phyloP scores from a whole-genome alignment of 1,284 basidiomycete species.

The Leccinum variabile region DNA sequence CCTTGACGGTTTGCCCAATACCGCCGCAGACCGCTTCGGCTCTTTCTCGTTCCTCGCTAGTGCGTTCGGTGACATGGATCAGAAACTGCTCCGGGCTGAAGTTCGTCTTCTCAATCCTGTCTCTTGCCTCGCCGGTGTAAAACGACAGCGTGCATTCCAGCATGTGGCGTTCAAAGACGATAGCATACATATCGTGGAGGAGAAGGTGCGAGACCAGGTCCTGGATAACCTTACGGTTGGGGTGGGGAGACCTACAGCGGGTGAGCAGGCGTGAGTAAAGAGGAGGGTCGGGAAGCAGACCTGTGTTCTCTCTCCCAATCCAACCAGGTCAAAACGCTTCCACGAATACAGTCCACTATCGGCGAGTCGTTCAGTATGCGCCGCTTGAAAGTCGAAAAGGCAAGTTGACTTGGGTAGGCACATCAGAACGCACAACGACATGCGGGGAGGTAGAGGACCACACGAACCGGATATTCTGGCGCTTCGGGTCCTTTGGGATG shows the following conservation, averaged over 20 bases:
- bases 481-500: constrained; percentile 39
- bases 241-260: constrained; percentile 30
- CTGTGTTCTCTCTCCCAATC: constrained; percentile 52
- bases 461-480: constrained; percentile 45
- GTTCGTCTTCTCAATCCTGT: constrained; percentile 39
- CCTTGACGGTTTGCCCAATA: constrained; percentile 44
- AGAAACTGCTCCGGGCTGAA: constrained; percentile 58
- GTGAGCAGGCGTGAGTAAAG: constrained; percentile 6
- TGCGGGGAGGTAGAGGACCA: background rate
- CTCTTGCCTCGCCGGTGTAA: constrained; percentile 53
- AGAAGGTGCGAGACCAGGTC: constrained; percentile 55
- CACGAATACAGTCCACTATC: constrained; percentile 47
- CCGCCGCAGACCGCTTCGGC: constrained; percentile 46
- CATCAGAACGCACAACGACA: constrained; percentile 1
- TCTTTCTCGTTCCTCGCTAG: constrained; percentile 57
- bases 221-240: constrained; percentile 40
- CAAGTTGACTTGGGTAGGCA: constrained; percentile 44
- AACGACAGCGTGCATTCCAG: constrained; percentile 49
- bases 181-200: constrained; percentile 53
- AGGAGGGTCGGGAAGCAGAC: constrained; percentile 26
- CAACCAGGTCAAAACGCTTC: constrained; percentile 57
- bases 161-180: constrained; percentile 55
- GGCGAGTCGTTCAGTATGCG: constrained; percentile 51
- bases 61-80: constrained; percentile 44
- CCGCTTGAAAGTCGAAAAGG: constrained; percentile 50